phyloP scores from a whole-genome alignment of 805 yeast species.

The Pichia paraexigua region DNA sequence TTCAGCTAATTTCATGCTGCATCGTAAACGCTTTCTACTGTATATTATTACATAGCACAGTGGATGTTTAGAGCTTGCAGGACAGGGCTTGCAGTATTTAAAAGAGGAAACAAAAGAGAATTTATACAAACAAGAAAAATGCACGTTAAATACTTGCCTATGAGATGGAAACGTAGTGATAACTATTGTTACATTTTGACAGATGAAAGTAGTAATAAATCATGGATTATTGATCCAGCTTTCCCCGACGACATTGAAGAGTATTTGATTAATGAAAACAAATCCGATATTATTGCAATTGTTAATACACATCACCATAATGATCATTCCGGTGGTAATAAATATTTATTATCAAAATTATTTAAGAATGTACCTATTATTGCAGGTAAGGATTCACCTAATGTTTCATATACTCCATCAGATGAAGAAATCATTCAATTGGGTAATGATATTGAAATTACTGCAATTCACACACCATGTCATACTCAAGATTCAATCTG shows the following conservation, averaged over 20 bases:
- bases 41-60: not conserved
- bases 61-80: not conserved
- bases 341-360: conserved; percentile 21
- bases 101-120: not conserved
- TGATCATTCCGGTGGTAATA: conserved; percentile 91
- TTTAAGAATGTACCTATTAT: conserved; percentile 54
- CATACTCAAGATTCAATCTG: conserved; percentile 97
- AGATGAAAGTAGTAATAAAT: conserved; percentile 55
- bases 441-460: conserved; percentile 57
- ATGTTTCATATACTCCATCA: conserved; percentile 62
- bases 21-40: not conserved
- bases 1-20: not conserved
- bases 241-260: conserved; percentile 65
- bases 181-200: conserved; percentile 78
- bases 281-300: conserved; percentile 56
- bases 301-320: conserved; percentile 95
- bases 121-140: conserved; percentile 37
- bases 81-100: not conserved
- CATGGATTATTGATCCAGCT: conserved; percentile 92
- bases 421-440: conserved; percentile 54
- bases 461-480: conserved; percentile 92
- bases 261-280: conserved; percentile 24
- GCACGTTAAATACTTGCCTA: conserved; percentile 78
- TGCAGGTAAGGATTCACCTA: conserved; percentile 78
- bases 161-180: conserved; percentile 94